Evolutionary conservation across 2,329 filamentous ascomycete species (phyloP).

Genomic region (Macrophomina pseudophaseolina): DNA sequence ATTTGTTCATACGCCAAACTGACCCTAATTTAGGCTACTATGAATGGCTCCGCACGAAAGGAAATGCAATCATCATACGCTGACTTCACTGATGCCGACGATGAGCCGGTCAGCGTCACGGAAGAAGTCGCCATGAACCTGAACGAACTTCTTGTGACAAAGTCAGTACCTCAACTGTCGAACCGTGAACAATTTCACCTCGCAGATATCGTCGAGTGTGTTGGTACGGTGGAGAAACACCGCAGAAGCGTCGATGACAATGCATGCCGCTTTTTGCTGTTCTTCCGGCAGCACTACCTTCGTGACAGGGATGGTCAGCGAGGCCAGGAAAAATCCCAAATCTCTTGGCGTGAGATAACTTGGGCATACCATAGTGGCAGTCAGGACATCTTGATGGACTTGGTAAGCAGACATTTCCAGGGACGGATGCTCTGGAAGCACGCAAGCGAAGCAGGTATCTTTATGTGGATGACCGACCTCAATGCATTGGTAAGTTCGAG

Average conservation of each 20-base stretch:
- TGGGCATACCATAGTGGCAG: constrained; percentile 86
- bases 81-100: constrained; percentile 55
- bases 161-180: constrained; percentile 79
- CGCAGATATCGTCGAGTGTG: constrained; percentile 82
- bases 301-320: constrained; percentile 48
- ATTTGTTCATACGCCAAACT: background rate
- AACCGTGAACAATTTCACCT: constrained; percentile 86
- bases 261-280: constrained; percentile 83
- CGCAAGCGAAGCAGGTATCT: constrained; percentile 84
- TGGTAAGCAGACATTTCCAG: constrained; percentile 80
- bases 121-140: constrained; percentile 73
- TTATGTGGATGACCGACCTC: constrained; percentile 89
- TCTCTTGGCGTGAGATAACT: constrained; percentile 76
- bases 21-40: constrained; percentile 38
- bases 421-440: constrained; percentile 82
- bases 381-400: constrained; percentile 87
- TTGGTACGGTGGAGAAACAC: constrained; percentile 82
- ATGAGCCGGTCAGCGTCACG: constrained; percentile 69
- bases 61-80: constrained; percentile 58
- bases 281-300: constrained; percentile 81
- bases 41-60: constrained; percentile 51
- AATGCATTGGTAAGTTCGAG: constrained; percentile 69
- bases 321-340: constrained; percentile 60
- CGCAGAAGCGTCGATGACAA: constrained; percentile 89
- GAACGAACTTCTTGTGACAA: constrained; percentile 75